Base-by-base conservation (phyloP, 306 rosid genomes). In the Carpinus viminea region DNA sequence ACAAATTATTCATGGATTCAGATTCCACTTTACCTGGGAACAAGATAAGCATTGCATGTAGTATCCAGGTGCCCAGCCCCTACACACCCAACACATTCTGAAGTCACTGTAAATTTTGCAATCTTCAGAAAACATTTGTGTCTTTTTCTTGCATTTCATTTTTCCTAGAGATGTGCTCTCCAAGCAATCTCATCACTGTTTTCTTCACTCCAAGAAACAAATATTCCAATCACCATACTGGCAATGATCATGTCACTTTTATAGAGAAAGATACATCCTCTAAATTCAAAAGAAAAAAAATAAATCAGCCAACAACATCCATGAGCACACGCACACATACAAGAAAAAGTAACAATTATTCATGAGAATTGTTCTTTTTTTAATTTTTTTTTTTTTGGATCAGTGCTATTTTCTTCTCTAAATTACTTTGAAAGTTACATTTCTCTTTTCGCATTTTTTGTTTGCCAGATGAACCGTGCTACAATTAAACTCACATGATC, bases 41-140 rank as follows among this genome's bases (percentile, higher is more conserved):
- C 7, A 61, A 31, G 18, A 61, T 12, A 26, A 61, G 38, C 17
- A 28, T 28, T 61, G 43, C 41, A 28, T 61, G 7, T 28, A 6
- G 43, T 12, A 28, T 61, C 17, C 43, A 61, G 13, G 41, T 61
- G 17, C 68, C 18, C 15, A 48, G 3, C 38, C 68, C 41, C 41
- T 28, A 61, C 68, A 61, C 38, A 61, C 68, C 41, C 41, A 61
- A 61, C 68, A 61, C 38, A 61, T 61, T 28, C 38, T 61, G n/a
- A 61, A 61, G 68, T 48, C 52, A 48, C 52, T 48, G 15, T 48
- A 48, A 48, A 11, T 8, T 48, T 57, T 57, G 64, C 64, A 57
- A 61, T 28, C n/a, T 28, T 20, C 68, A 12, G 68, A 12, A 61
- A 12, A 28, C 68, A 10, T 7, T 57, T 24, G n/a, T 28, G n/a